Percentiles rank a stretch among this genome's conserved stretches.
phyloP scores from a whole-genome alignment of 192 early-diverging fungal species.

The Chytriomyces sp. region DNA sequence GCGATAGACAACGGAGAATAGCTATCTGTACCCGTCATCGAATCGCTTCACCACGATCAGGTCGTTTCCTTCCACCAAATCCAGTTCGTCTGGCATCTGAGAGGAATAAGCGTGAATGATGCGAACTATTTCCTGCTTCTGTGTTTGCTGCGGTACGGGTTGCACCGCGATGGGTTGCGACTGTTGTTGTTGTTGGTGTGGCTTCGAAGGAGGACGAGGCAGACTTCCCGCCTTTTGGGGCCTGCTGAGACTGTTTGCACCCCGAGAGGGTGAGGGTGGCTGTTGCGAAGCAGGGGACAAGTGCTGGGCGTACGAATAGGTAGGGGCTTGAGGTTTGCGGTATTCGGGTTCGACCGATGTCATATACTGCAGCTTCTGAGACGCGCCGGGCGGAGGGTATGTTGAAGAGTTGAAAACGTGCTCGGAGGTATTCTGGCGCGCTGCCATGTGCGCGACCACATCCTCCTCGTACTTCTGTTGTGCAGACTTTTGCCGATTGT shows the following conservation, averaged over 20 bases:
- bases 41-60: conserved; percentile 35
- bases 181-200: conserved; percentile 1
- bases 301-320: background rate
- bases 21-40: conserved; percentile 38
- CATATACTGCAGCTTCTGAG: background rate
- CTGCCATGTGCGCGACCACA: background rate
- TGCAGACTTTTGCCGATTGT: background rate
- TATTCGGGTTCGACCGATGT: background rate
- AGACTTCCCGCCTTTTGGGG: too few relatives aligned
- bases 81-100: conserved; percentile 37
- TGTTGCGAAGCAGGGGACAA: background rate
- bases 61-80: conserved; percentile 33
- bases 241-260: too few relatives aligned
- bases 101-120: conserved; percentile 36
- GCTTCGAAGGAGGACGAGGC: conserved; percentile 2
- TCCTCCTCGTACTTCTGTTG: background rate
- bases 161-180: background rate
- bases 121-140: conserved; percentile 16
- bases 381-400: background rate
- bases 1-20: background rate
- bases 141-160: background rate
- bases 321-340: background rate
- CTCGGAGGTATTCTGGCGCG: background rate
- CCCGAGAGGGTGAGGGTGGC: background rate
- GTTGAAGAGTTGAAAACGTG: background rate